Percentiles rank a stretch among this genome's conserved stretches.
Conservation (phyloP, 2,329 filamentous ascomycete species). For the Hypoxylon sp. region DNA sequence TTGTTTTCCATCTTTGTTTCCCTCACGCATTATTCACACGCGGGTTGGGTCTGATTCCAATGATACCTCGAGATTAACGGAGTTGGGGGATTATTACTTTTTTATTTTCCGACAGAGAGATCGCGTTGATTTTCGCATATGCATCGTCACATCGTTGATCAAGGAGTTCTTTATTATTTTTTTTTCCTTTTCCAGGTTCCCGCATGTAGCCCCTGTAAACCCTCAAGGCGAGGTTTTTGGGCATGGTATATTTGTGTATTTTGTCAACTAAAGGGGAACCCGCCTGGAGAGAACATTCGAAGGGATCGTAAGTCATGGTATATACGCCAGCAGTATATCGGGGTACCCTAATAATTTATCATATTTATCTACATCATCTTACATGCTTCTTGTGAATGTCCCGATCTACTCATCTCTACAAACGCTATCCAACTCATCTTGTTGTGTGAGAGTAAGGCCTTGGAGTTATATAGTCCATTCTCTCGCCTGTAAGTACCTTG, state of each 20-base stretch:
- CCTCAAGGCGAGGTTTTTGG: constrained; percentile 17
- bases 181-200: constrained; percentile 54
- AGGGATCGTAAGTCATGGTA: constrained; percentile 22
- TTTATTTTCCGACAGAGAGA: constrained; percentile 23
- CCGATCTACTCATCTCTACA: not conserved
- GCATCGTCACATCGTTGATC: constrained; percentile 48
- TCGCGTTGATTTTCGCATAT: constrained; percentile 45
- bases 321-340: constrained; percentile 37
- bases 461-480: not conserved
- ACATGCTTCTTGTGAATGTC: not conserved
- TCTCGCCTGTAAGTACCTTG: not conserved
- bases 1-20: constrained; percentile 28
- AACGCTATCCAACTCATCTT: not conserved
- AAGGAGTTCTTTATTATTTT: constrained; percentile 46
- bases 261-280: constrained; percentile 40
- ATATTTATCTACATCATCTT: constrained; percentile 17
- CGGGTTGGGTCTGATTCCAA: constrained; percentile 46
- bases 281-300: constrained; percentile 19
- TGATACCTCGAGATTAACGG: constrained; percentile 51
- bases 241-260: constrained; percentile 46
- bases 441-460: not conserved
- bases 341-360: constrained; percentile 38
- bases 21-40: constrained; percentile 38
- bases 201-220: constrained; percentile 43
- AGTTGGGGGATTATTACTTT: constrained; percentile 31